These are phyloP conservation scores for Amanita phalloides DNA, from an alignment of 768 basidiomycete species.

Conservation along the genomic window DNA sequence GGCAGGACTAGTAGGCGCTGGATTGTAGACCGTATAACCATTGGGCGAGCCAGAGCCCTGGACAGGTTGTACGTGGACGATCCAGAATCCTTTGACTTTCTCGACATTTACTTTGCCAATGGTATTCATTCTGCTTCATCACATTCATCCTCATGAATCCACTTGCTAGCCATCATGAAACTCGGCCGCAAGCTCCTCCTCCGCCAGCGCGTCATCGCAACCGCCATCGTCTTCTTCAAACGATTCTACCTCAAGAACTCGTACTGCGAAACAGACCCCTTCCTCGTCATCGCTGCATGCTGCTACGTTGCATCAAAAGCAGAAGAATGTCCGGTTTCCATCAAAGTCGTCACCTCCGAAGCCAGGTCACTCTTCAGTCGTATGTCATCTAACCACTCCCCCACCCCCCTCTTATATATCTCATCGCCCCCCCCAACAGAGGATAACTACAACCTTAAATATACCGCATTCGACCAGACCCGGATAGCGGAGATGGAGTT, in stretches of 20 bases:
- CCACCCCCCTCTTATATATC: not conserved
- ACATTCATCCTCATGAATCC: not conserved
- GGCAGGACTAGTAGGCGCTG: slow-evolving; percentile 67
- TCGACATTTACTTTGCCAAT: slow-evolving; percentile 85
- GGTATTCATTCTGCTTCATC: slow-evolving; percentile 26
- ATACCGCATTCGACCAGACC: slow-evolving; percentile 81
- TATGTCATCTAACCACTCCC: slow-evolving; percentile 19
- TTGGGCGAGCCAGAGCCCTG: slow-evolving; percentile 62
- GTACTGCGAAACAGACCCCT: slow-evolving; percentile 94
- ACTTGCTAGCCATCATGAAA: slow-evolving; percentile 61
- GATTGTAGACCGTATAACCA: slow-evolving; percentile 73
- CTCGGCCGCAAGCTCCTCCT: slow-evolving; percentile 76
- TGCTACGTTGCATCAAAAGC: slow-evolving; percentile 95
- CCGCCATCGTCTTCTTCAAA: slow-evolving; percentile 90
- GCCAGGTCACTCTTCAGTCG: slow-evolving; percentile 68
- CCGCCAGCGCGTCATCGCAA: slow-evolving; percentile 87
- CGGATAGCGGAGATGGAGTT: slow-evolving; percentile 99
- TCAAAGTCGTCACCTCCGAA: slow-evolving; percentile 85
- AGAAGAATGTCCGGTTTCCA: slow-evolving; percentile 91
- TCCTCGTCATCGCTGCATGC: slow-evolving; percentile 86
- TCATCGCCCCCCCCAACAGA: slow-evolving; percentile 21
- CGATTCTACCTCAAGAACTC: slow-evolving; percentile 96
- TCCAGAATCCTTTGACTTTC: slow-evolving; percentile 66
- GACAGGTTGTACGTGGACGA: slow-evolving; percentile 73
- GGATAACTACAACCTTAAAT: slow-evolving; percentile 61